Evolutionary conservation across 169 alveolate species (phyloP).

Genomic region (Theileria orientalis): DNA sequence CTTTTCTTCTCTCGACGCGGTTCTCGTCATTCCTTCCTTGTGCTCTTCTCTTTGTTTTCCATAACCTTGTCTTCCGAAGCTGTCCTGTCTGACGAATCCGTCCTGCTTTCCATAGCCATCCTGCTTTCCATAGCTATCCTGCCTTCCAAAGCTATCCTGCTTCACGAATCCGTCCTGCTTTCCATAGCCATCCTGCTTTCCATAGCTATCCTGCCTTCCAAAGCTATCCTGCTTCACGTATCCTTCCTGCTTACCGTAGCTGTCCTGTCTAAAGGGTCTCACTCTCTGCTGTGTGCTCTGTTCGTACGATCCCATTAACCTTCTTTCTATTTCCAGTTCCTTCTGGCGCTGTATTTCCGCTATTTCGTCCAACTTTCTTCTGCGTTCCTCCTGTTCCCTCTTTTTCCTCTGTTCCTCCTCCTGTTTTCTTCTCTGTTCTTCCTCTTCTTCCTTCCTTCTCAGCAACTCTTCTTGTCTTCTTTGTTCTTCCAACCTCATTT

Average conservation of each 20-base stretch:
- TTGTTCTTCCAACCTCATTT: slow-evolving; percentile 59
- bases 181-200: neutral
- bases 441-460: slow-evolving; percentile 69
- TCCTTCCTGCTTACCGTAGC: neutral
- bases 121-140: neutral
- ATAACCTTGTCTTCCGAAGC: neutral
- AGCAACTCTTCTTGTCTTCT: slow-evolving; percentile 75
- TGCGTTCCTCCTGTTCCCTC: slow-evolving; percentile 63
- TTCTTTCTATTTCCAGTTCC: slow-evolving; percentile 51
- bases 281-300: neutral
- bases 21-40: neutral
- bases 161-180: neutral
- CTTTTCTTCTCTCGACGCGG: neutral
- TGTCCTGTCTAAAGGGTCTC: neutral
- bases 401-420: slow-evolving; percentile 68
- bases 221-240: neutral
- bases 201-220: neutral
- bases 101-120: neutral
- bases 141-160: neutral
- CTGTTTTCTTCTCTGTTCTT: slow-evolving; percentile 67
- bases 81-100: neutral
- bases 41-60: neutral
- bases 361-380: slow-evolving; percentile 46
- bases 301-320: slow-evolving; percentile 16
- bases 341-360: slow-evolving; percentile 63